Evolutionary conservation across 1,139 yeast species (phyloP), one percentile per base, ranked within the genome.

Genomic region (Starmera stellimalicola): DNA sequence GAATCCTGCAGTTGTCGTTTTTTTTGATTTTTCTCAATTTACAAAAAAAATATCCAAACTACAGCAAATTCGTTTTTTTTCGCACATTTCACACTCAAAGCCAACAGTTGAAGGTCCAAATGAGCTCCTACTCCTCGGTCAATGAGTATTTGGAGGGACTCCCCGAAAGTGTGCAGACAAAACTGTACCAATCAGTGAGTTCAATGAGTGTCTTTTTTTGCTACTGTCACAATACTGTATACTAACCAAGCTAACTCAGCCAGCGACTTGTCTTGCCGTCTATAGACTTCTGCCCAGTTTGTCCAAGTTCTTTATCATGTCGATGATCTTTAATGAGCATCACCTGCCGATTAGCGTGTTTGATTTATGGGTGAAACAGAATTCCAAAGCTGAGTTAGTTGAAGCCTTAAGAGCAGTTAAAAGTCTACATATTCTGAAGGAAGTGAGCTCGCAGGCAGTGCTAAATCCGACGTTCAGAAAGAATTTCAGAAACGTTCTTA

Each of bases 221-320:
- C n/a, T n/a, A n/a, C n/a, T 37, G 20, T 5, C 9, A 8, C 5
- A 7, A 18, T 18, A 7, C 25, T 35, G 19, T 20, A 60, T 38
- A 65, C 73, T 35, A 33, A 38, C 38, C 15, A 11, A 26, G n/a
- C 8, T 7, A 4, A 7, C 20, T 6, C 18, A 48, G 34, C 95
- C 98, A 3, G 95, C 96, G 12, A 85, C 98, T 37, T 88, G 97
- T 53, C 64, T 91, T 33, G 94, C 98, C 3, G 79, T 91, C 16
- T 88, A 78, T 55, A 69, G 98, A 42, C 65, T 91, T 40, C 65
- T 93, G 20, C 95, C 98, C 0, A 78, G 91, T 14, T 60, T 91
- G 50, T 94, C 96, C 18, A 88, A 91, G 54, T 81, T 85, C 57
- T 78, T 81, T 48, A 76, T 91, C 34, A 81, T 85, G 87, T 69